phyloP scores from a whole-genome alignment of 441 rosid species.

The Pelargonium fulgidum region DNA sequence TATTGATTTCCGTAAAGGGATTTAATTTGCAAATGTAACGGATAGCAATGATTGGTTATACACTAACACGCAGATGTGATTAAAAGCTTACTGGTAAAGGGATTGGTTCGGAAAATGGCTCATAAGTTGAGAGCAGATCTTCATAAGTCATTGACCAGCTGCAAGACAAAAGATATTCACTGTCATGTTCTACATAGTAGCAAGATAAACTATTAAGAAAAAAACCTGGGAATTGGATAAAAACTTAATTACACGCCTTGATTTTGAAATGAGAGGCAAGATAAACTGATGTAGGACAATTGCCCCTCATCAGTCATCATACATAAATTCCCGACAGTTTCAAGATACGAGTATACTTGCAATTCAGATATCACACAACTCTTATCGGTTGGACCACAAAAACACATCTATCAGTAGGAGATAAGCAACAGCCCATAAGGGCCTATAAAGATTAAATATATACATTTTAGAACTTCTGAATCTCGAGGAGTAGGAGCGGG shows the following conservation, averaged over 20 bases:
- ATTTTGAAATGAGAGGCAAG: not conserved
- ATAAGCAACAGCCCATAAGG: not conserved
- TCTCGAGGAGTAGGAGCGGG: not conserved
- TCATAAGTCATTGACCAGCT: constrained; percentile 89
- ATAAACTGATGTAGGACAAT: not conserved
- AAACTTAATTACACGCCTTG: not conserved
- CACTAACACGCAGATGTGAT: not conserved
- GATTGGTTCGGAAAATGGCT: constrained; percentile 71
- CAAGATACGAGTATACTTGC: not conserved
- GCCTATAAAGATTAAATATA: not conserved
- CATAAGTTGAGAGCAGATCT: constrained; percentile 66
- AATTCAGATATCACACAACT: not conserved
- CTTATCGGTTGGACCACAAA: not conserved
- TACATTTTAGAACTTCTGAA: not conserved
- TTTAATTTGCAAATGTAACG: not conserved
- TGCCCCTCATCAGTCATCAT: too few relatives aligned
- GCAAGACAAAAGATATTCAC: constrained; percentile 24
- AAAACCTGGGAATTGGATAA: not conserved
- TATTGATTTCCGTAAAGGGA: too few relatives aligned
- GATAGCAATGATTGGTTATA: not conserved
- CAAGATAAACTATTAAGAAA: too few relatives aligned
- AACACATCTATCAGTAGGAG: not conserved
- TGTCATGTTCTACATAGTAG: constrained; percentile 18
- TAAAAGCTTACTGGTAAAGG: constrained; percentile 61
- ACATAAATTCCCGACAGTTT: not conserved